A percentile compares a stretch with the other conserved stretches of the same genome.
phyloP scores from a whole-genome alignment of 352 stramenopile genomes.

The Thalassiosira livingstoniorum region DNA sequence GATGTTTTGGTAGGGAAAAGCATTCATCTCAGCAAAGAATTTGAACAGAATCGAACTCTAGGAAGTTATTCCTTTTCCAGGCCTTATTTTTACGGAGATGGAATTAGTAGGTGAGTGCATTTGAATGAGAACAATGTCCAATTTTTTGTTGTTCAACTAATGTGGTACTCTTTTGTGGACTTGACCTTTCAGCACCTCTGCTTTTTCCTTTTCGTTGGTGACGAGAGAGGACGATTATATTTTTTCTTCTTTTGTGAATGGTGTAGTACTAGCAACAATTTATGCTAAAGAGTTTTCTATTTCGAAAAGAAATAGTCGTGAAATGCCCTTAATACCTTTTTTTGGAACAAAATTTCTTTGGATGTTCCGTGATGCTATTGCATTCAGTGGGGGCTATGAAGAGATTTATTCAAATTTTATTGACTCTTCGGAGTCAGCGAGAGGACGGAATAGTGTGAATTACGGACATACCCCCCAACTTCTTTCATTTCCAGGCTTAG shows the following conservation, averaged over 20 bases:
- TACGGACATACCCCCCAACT: neutral
- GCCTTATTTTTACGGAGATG: conserved; percentile 17
- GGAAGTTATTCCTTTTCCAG: conserved; percentile 8
- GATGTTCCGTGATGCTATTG: neutral
- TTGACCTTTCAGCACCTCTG: no score
- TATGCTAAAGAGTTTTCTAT: neutral
- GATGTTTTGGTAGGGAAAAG: conserved; percentile 8
- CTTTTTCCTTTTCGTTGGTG: neutral
- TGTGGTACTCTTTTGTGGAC: no score
- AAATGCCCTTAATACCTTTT: neutral
- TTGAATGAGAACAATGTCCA: no score
- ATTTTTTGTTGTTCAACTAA: no score
- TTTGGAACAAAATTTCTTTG: neutral
- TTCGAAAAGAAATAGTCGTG: neutral
- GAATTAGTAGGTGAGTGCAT: no score
- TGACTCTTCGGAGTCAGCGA: neutral
- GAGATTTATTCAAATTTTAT: conserved; percentile 1
- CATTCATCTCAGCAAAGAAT: neutral
- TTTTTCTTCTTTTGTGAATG: neutral
- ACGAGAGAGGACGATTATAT: neutral
- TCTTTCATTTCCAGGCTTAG: neutral
- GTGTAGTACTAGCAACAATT: neutral
- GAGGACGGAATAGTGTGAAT: neutral
- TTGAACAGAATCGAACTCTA: neutral
- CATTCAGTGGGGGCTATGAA: conserved; percentile 8